A percentile compares a stretch with the other conserved stretches of the same genome.
phyloP scores from a whole-genome alignment of 768 basidiomycete genomes.

The Panus rudis region DNA sequence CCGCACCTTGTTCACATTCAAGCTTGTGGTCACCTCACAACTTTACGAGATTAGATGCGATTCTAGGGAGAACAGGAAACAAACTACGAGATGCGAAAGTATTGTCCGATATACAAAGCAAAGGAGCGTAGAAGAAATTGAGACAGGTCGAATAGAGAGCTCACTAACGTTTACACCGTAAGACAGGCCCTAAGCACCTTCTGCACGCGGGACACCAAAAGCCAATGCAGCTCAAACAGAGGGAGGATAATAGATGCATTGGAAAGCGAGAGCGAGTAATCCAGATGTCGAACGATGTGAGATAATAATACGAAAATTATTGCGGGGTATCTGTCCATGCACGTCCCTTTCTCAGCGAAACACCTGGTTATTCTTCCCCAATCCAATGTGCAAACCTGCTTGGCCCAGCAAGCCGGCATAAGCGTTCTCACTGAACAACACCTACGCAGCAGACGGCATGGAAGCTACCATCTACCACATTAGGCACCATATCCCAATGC shows the following conservation, averaged over 20 bases:
- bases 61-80: too few relatives aligned
- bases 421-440: neutral
- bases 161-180: too few relatives aligned
- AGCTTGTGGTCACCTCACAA: too few relatives aligned
- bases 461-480: constrained; percentile 1
- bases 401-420: constrained; percentile 14
- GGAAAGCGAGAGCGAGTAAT: constrained; percentile 1
- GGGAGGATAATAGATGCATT: constrained; percentile 1
- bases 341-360: constrained; percentile 3
- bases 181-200: too few relatives aligned
- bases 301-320: constrained; percentile 3
- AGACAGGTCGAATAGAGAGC: too few relatives aligned
- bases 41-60: too few relatives aligned
- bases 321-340: constrained; percentile 10
- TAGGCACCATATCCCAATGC: constrained; percentile 10
- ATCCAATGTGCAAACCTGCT: constrained; percentile 5
- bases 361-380: constrained; percentile 1
- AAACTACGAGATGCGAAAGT: too few relatives aligned
- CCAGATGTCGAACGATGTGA: constrained; percentile 7
- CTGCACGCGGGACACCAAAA: too few relatives aligned
- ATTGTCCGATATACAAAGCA: too few relatives aligned
- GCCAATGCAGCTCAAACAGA: too few relatives aligned
- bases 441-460: neutral
- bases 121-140: too few relatives aligned
- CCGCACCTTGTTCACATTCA: too few relatives aligned